Evolutionary conservation across 148 eudicot genomes (phyloP).

Genomic region (Camellia granthamiana): DNA sequence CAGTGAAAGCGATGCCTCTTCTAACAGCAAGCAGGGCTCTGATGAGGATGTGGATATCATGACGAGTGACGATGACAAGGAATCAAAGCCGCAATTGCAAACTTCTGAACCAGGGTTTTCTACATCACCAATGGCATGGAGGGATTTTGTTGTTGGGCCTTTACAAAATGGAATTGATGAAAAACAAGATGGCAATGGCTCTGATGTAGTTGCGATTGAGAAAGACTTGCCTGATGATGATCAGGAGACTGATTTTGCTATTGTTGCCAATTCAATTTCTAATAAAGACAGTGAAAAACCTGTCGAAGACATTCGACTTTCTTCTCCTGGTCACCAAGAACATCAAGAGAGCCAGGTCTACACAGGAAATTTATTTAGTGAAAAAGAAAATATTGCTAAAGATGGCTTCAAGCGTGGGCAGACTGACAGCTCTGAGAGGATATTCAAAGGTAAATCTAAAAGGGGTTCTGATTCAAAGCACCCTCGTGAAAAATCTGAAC

Average conservation of each 20-base stretch:
- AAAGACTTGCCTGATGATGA: constrained; percentile 41
- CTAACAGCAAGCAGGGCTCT: constrained; percentile 89
- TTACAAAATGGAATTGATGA: constrained; percentile 35
- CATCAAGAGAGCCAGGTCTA: constrained; percentile 26
- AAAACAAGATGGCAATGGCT: constrained; percentile 51
- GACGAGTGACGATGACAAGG: constrained; percentile 74
- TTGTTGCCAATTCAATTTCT: constrained; percentile 25
- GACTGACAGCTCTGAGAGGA: constrained; percentile 29
- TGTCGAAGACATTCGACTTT: constrained; percentile 27
- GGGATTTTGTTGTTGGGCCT: constrained; percentile 35
- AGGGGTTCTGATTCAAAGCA: constrained; percentile 42
- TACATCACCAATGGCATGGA: constrained; percentile 36
- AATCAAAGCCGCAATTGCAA: constrained; percentile 40
- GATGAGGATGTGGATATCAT: constrained; percentile 93
- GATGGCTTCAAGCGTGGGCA: constrained; percentile 40
- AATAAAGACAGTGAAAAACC: constrained; percentile 25
- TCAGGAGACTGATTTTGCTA: constrained; percentile 40
- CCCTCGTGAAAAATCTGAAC: constrained; percentile 42
- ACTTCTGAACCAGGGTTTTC: constrained; percentile 37
- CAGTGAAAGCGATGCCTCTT: constrained; percentile 87
- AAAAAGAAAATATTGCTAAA: constrained; percentile 30
- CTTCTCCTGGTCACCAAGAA: constrained; percentile 34
- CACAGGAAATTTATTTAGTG: constrained; percentile 25
- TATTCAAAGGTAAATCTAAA: constrained; percentile 56
- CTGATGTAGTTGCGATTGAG: constrained; percentile 66